Evolutionary conservation across 345 rosid species (phyloP), one percentile per base, ranked within the genome.

Genomic region (Firmiana major): DNA sequence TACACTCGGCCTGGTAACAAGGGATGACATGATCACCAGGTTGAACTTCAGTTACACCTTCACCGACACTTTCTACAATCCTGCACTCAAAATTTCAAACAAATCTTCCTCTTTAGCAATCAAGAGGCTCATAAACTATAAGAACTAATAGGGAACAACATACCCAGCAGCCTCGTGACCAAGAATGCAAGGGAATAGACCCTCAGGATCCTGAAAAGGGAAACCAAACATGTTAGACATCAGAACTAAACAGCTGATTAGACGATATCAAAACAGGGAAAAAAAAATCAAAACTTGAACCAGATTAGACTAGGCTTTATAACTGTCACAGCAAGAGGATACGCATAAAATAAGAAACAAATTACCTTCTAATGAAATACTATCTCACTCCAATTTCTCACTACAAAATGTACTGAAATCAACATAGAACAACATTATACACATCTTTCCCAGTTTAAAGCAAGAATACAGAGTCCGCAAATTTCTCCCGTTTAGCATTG

Each of bases 151-250:
- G 19, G 24, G 28, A 42, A 72, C 16, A 46, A 71, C 82, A 34
- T 87, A 95, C 98, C 99, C 98, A 77, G 98, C 97, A 85, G 99
- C 98, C 73, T 96, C 99, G 51, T 96, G 98, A 75, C 99, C 99
- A 21, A 96, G 97, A 78, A 95, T 92, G 78, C 99, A 93, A 0
- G 99, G 99, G 84, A 95, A 93, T 42, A 93, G 90, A 73, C 97
- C 97, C 83, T 96, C 99, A 42, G 98, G 97, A 85, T 93, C 99
- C 98, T 94, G 79, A 43, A 85, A 17, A 80, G 58, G 53, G 6
- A 79, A 76, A 75, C 67, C 38, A 80, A 68, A 42, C 43, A 43
- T 63, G 58, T 31, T 53, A 76, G 43, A 71, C 48, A 21, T n/a
- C 34, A 24, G 19, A 38, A 45, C 19, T 13, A 48, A 79, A 48